These are phyloP conservation scores for Phytophthora aleatoria DNA, from an alignment of 352 stramenopile genomes.

Conservation along the genomic window DNA sequence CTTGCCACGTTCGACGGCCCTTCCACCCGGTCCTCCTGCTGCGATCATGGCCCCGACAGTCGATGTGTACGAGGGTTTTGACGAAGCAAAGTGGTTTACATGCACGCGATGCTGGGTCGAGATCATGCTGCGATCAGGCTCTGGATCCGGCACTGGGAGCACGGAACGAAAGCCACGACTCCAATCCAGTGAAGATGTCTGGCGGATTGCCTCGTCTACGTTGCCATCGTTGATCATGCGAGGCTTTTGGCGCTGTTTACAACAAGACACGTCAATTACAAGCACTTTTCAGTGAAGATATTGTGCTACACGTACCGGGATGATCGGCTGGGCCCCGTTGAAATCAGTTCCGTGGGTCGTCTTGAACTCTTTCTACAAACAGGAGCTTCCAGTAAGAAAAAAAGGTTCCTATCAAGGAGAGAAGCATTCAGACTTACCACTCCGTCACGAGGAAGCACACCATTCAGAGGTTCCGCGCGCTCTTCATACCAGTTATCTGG, in stretches of 20 bases:
- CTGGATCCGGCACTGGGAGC: conserved; percentile 53
- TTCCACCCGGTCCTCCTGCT: conserved; percentile 52
- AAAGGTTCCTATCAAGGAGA: not conserved
- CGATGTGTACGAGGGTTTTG: conserved; percentile 15
- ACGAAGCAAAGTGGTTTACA: conserved; percentile 46
- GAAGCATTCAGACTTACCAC: conserved; percentile 35
- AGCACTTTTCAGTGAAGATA: not conserved
- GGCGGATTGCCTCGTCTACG: conserved; percentile 56
- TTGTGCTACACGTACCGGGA: conserved; percentile 31
- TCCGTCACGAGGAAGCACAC: conserved; percentile 67
- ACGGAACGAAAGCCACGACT: conserved; percentile 59
- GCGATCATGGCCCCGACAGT: conserved; percentile 33
- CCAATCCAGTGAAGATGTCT: conserved; percentile 42
- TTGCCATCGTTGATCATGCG: conserved; percentile 73
- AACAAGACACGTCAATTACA: conserved; percentile 4
- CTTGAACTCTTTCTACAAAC: conserved; percentile 61
- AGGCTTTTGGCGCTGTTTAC: conserved; percentile 36
- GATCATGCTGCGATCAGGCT: conserved; percentile 63
- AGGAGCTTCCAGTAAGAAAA: not conserved
- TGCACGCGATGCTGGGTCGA: conserved; percentile 69
- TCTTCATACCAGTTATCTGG: conserved; percentile 90
- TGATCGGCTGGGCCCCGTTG: conserved; percentile 35
- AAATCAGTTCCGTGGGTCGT: conserved; percentile 67
- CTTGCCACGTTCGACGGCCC: conserved; percentile 61
- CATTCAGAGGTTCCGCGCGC: conserved; percentile 58